Evolutionary conservation across 106 monocot species (phyloP).

Genomic region (Apostasia shenzhenica): DNA sequence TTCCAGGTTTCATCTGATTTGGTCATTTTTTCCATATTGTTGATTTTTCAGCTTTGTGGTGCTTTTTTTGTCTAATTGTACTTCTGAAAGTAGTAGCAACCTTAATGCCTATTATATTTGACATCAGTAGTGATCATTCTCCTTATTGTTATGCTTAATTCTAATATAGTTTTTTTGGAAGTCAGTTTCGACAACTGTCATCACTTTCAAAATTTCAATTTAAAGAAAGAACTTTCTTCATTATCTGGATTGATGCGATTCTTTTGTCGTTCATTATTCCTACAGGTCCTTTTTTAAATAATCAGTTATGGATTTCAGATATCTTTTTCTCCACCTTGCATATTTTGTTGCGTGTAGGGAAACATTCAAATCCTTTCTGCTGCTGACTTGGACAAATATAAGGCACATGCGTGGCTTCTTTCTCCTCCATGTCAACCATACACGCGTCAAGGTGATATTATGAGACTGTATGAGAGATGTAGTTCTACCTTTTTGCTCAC

Average conservation of each 20-base stretch:
- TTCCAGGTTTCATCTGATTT: conserved; percentile 44
- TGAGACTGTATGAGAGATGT: not conserved
- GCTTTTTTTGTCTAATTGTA: too few relatives aligned
- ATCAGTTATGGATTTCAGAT: not conserved
- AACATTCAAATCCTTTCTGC: conserved; percentile 82
- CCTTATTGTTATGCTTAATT: not conserved
- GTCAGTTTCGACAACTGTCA: too few relatives aligned
- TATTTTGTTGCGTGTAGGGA: conserved; percentile 32
- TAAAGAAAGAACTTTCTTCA: too few relatives aligned
- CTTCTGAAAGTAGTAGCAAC: too few relatives aligned
- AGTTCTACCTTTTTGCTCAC: not conserved
- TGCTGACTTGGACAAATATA: conserved; percentile 65
- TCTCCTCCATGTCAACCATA: conserved; percentile 99
- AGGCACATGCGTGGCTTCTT: conserved; percentile 87
- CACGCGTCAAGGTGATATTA: conserved; percentile 72
- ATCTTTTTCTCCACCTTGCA: not conserved
- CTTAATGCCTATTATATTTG: too few relatives aligned
- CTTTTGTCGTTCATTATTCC: too few relatives aligned
- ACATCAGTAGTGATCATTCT: too few relatives aligned
- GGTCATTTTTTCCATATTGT: too few relatives aligned
- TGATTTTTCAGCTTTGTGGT: too few relatives aligned
- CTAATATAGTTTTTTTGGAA: not conserved
- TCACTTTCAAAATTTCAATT: too few relatives aligned
- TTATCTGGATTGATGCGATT: too few relatives aligned
- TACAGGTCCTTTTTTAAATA: too few relatives aligned